Evolutionary conservation across 345 rosid genomes (phyloP).

Genomic region (Syzygium aromaticum): DNA sequence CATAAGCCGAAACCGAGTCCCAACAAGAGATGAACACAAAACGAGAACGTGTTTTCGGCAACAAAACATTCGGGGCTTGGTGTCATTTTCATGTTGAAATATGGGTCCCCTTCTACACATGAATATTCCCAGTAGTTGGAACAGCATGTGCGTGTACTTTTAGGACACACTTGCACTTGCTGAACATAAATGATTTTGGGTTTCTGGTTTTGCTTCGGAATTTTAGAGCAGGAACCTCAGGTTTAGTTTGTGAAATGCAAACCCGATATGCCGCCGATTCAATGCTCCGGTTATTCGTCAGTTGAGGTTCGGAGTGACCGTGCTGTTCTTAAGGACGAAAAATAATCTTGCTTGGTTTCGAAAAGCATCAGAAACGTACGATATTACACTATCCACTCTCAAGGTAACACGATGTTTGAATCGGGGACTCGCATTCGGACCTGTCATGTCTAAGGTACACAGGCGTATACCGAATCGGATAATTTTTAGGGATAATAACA

Average conservation of each 20-base stretch:
- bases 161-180: not conserved
- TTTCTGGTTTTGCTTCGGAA: not conserved
- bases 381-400: not conserved
- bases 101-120: not conserved
- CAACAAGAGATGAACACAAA: not conserved
- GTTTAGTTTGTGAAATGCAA: no score
- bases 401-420: not conserved
- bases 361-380: not conserved
- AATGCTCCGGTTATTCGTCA: not conserved
- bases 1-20: not conserved
- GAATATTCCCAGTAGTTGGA: fast-evolving
- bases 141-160: not conserved
- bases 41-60: not conserved
- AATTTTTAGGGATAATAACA: no score
- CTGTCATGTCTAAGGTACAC: not conserved
- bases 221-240: not conserved
- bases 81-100: not conserved
- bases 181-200: not conserved
- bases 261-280: not conserved
- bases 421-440: not conserved
- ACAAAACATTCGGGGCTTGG: not conserved
- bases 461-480: not conserved
- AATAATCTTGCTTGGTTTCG: not conserved
- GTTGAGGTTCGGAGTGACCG: not conserved
- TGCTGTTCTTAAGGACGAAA: not conserved